A percentile compares a stretch with the other conserved stretches of the same genome.
Conservation (phyloP, 768 basidiomycete genomes). For the Boletus rubroflammeus region DNA sequence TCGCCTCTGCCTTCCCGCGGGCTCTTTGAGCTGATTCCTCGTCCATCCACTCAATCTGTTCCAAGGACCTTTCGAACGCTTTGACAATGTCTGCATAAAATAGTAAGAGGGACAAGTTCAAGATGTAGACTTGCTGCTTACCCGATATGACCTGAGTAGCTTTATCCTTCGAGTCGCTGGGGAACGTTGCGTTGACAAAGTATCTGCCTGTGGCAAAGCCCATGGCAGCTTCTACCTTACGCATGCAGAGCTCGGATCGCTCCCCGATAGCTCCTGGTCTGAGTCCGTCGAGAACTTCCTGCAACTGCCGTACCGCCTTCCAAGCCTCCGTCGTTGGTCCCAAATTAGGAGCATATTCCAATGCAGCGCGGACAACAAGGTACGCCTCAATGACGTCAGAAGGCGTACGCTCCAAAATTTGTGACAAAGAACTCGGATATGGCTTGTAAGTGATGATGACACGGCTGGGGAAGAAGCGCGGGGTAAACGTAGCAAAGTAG, state of each 20-base stretch:
- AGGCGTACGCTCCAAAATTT: slow-evolving; percentile 64
- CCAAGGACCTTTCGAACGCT: slow-evolving; percentile 77
- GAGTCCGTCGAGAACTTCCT: slow-evolving; percentile 75
- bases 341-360: slow-evolving; percentile 65
- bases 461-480: slow-evolving; percentile 67
- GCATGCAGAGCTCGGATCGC: slow-evolving; percentile 80
- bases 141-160: slow-evolving; percentile 81
- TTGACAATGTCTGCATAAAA: slow-evolving; percentile 62
- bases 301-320: slow-evolving; percentile 65
- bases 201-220: slow-evolving; percentile 90
- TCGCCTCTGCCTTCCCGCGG: slow-evolving; percentile 63
- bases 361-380: slow-evolving; percentile 72
- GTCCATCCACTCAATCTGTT: slow-evolving; percentile 89
- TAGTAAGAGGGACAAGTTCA: not conserved
- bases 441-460: slow-evolving; percentile 82
- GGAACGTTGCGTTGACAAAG: slow-evolving; percentile 84
- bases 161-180: slow-evolving; percentile 71
- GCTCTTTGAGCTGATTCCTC: slow-evolving; percentile 75
- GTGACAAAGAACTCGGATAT: slow-evolving; percentile 63
- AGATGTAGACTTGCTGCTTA: slow-evolving; percentile 26
- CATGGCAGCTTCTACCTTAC: slow-evolving; percentile 62
- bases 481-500: slow-evolving; percentile 85
- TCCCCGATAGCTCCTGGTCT: slow-evolving; percentile 84
- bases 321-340: slow-evolving; percentile 75
- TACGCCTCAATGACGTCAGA: slow-evolving; percentile 82